phyloP scores from a whole-genome alignment of 2,329 filamentous ascomycete species.

The Exophiala viscosa region DNA sequence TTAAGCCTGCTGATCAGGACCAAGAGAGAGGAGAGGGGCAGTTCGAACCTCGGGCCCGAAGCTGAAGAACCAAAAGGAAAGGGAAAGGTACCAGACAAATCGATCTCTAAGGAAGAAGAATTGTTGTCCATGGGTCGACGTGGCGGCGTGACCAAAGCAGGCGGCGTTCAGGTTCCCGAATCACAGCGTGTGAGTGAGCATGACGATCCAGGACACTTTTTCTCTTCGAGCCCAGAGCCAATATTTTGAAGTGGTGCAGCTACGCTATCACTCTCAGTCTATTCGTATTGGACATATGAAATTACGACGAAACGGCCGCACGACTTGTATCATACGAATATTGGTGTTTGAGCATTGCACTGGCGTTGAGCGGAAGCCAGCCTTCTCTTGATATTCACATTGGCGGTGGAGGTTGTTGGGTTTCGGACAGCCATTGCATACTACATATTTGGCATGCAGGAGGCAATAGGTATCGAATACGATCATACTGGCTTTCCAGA shows the following conservation, averaged over 20 bases:
- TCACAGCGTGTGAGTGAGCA: conserved; percentile 19
- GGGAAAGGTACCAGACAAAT: conserved; percentile 16
- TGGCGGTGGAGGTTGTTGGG: neutral
- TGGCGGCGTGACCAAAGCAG: conserved; percentile 26
- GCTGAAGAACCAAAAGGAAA: conserved; percentile 13
- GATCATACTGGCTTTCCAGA: too few relatives aligned
- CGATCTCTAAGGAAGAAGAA: conserved; percentile 20
- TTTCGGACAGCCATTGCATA: too few relatives aligned
- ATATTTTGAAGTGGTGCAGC: conserved; percentile 14
- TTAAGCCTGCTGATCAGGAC: conserved; percentile 30
- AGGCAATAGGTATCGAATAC: too few relatives aligned
- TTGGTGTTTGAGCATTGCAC: neutral
- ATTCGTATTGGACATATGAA: conserved; percentile 5
- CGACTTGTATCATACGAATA: conserved; percentile 5
- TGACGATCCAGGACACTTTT: conserved; percentile 12
- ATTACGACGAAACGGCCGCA: conserved; percentile 13
- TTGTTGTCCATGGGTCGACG: conserved; percentile 24
- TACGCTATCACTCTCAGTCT: neutral
- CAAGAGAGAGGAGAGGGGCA: conserved; percentile 22
- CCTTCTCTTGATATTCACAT: neutral
- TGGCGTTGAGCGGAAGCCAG: neutral
- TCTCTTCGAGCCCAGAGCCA: conserved; percentile 20
- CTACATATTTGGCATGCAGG: neutral
- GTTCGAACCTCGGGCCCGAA: conserved; percentile 15
- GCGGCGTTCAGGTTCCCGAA: conserved; percentile 24